Base-by-base conservation (phyloP, 352 stramenopile genomes). In the Phytopythium litorale region DNA sequence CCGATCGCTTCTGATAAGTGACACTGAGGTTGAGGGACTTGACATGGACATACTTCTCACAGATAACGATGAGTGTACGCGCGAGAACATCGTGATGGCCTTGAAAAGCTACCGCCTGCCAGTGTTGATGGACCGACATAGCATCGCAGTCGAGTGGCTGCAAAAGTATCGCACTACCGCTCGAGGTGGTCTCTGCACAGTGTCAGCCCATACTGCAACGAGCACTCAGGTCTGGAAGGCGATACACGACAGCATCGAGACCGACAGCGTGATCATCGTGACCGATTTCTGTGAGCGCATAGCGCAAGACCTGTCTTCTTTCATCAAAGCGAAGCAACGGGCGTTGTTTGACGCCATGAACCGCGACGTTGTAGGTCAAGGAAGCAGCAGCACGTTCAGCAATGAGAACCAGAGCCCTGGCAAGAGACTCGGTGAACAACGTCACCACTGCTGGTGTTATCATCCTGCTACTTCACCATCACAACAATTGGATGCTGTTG, bases 41-140 rank as follows among this genome's bases (percentile, higher is more conserved):
- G 33, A 67, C 21, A 68, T 88, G 13, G 76, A 86, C 18, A 74
- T 66, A 0, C 19, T 92, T 0, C 63, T 72, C 1, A 4, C 16
- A 21, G 11, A 37, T 1, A 68, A 73, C 25, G 82, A 94, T 45
- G 16, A 66, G 3, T 60, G 58, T 9, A 57, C 68, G 7, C 15
- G 80, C 1, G 79, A 91, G 37, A 92, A 74, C 48, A 74, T 68
- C 3, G 71, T 88, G 0, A 73, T 84, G 3, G 45, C 63, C 0
- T 60, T 78, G 0, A 60, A 73, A 7, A 78, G 69, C 49, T 88
- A 81, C 53, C 67, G 69, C 7, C 68, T 79, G 5, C 82, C 84
- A 6, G 37, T 91, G 0, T 16, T 94, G 1, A 71, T 94, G 21
- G 82, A 94, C 58, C 82, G 82, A 8, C 66, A 81, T n/a, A 60